phyloP scores from a whole-genome alignment of 108 stramenopile species.

The Schizochytrium sp. region DNA sequence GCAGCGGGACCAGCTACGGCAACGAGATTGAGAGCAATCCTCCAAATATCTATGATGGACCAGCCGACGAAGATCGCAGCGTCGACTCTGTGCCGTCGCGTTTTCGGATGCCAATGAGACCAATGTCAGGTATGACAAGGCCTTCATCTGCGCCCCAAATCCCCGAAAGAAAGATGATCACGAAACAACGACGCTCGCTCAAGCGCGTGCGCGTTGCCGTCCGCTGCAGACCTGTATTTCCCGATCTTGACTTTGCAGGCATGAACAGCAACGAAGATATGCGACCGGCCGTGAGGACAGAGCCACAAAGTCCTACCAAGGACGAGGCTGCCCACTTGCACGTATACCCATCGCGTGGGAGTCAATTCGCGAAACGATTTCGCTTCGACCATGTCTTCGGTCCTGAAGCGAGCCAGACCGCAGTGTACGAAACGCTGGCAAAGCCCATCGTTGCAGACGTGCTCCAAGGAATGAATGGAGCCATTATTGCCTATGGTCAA shows the following conservation, averaged over 20 bases:
- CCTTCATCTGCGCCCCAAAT: no score
- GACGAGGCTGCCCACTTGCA: not conserved
- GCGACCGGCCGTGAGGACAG: not conserved
- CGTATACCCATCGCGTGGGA: not conserved
- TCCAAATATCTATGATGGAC: no score
- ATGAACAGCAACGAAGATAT: not conserved
- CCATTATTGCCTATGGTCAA: conserved; percentile 13
- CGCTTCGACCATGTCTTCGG: conserved; percentile 3
- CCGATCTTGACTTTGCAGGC: not conserved
- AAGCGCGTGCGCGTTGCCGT: not conserved
- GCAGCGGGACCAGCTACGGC: no score
- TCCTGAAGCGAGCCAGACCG: not conserved
- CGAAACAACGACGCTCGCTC: not conserved
- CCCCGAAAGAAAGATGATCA: no score
- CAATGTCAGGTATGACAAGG: no score
- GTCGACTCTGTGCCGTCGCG: no score
- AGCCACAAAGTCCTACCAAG: not conserved
- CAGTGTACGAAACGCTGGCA: not conserved
- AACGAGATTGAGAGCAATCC: no score
- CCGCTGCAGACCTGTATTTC: not conserved
- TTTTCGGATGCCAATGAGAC: no score
- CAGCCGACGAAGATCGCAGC: no score
- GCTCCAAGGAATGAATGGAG: not conserved
- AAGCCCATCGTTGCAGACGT: not conserved
- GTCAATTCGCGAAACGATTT: not conserved